Percentiles rank a stretch among this genome's conserved stretches.
Evolutionary conservation across 495 filamentous ascomycete genomes (phyloP).

Genomic region (Neurospora africana): DNA sequence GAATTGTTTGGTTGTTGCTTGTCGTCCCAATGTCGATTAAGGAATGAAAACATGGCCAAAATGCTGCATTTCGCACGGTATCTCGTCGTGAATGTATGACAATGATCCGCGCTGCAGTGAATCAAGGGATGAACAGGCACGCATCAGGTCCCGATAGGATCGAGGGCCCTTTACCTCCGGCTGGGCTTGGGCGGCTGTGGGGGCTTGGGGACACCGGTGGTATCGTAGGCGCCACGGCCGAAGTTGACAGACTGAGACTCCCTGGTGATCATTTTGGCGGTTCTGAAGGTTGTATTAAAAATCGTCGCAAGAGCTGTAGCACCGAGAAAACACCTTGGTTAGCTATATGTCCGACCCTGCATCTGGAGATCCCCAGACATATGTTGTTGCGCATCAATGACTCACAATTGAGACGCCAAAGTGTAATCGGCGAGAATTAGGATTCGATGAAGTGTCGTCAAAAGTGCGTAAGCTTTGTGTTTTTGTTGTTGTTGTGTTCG

Average conservation of each 20-base stretch:
- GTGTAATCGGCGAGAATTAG: not conserved
- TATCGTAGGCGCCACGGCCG: slow-evolving; percentile 48
- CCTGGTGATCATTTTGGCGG: slow-evolving; percentile 36
- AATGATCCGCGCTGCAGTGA: slow-evolving; percentile 1
- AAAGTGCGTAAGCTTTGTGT: slow-evolving; percentile 4
- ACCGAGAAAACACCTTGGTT: slow-evolving; percentile 8
- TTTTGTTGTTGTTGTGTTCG: not conserved
- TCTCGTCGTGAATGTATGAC: slow-evolving; percentile 2
- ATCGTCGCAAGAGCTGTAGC: slow-evolving; percentile 3
- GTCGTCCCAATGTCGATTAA: not conserved
- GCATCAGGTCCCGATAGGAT: not conserved
- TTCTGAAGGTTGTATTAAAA: slow-evolving; percentile 3
- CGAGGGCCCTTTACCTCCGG: slow-evolving; percentile 19
- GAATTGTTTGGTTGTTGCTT: not conserved
- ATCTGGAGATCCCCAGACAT: not conserved
- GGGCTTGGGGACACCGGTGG: slow-evolving; percentile 45
- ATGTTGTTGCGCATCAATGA: slow-evolving; percentile 1
- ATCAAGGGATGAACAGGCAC: slow-evolving; percentile 12
- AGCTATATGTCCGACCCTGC: slow-evolving; percentile 8
- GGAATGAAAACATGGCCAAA: not conserved
- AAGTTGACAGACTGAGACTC: slow-evolving; percentile 37
- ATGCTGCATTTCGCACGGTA: not conserved
- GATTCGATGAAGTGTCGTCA: slow-evolving; percentile 1
- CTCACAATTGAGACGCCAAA: not conserved
- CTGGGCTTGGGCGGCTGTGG: slow-evolving; percentile 40